Conservation (phyloP, 495 filamentous ascomycete species). For the Podospora tetraspora region DNA sequence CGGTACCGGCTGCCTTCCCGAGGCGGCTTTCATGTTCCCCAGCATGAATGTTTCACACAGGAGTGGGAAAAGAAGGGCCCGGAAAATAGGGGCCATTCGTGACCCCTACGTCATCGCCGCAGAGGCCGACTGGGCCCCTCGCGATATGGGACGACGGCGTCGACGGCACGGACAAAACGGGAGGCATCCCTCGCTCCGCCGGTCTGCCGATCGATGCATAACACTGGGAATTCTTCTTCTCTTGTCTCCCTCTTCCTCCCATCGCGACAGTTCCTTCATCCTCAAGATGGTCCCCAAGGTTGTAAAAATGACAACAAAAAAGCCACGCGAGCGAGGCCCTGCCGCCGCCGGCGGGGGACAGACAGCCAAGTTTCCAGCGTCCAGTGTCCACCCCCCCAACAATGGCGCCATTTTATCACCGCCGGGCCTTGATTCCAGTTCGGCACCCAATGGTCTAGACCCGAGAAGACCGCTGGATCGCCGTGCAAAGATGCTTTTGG, state of each 20-base stretch:
- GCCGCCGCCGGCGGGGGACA: too few species aligned
- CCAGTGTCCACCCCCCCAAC: slow-evolving; percentile 3
- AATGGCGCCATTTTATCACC: slow-evolving; percentile 17
- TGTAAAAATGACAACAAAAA: too few species aligned
- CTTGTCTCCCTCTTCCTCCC: not conserved
- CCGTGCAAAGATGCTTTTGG: not conserved
- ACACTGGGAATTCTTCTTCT: too few species aligned
- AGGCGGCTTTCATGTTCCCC: not conserved
- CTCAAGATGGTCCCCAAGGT: too few species aligned
- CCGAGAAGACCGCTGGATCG: slow-evolving; percentile 19
- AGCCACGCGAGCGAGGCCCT: too few species aligned
- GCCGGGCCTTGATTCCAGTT: slow-evolving; percentile 23
- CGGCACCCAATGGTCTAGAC: slow-evolving; percentile 20
- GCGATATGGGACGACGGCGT: too few species aligned
- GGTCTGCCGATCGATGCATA: not conserved
- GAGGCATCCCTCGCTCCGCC: too few species aligned
- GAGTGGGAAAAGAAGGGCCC: not conserved
- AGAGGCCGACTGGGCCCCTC: not conserved
- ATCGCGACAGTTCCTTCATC: not conserved
- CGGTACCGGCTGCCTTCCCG: too few species aligned
- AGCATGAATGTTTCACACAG: not conserved
- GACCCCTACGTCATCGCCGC: not conserved
- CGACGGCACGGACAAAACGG: too few species aligned
- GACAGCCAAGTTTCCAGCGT: not conserved
- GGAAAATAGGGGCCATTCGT: not conserved